Percentiles rank a stretch among this genome's conserved stretches.
Evolutionary conservation across 805 yeast genomes (phyloP).

Genomic region (Barnettozyma vustinii): DNA sequence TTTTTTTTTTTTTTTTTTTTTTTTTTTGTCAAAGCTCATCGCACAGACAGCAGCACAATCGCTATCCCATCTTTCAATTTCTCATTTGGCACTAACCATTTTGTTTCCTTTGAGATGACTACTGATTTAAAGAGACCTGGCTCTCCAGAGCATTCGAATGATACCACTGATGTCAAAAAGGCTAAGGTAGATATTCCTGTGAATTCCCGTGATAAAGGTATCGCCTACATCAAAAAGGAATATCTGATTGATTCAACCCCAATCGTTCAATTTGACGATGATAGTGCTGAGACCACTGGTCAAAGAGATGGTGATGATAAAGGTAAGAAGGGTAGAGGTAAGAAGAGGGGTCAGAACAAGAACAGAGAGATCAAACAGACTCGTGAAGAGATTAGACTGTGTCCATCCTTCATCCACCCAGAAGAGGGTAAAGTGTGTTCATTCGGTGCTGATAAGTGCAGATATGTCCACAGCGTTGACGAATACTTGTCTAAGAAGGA

Average conservation of each 20-base stretch:
- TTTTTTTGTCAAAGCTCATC: slow-evolving; percentile 3
- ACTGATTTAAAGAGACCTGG: slow-evolving; percentile 19
- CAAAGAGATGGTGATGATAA: slow-evolving; percentile 33
- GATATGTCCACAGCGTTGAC: slow-evolving; percentile 69
- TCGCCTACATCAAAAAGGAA: slow-evolving; percentile 75
- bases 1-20: too few species aligned
- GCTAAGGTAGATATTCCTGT: slow-evolving; percentile 8
- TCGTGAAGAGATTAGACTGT: slow-evolving; percentile 58
- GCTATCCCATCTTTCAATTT: background rate
- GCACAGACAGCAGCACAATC: background rate
- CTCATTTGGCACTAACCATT: too few species aligned
- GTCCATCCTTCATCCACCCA: slow-evolving; percentile 59
- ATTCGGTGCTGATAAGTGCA: slow-evolving; percentile 67
- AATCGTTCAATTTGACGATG: slow-evolving; percentile 33
- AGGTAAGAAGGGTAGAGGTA: slow-evolving; percentile 32
- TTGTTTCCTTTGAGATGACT: background rate
- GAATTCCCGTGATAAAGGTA: slow-evolving; percentile 36
- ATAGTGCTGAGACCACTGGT: slow-evolving; percentile 39
- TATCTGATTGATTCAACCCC: slow-evolving; percentile 39
- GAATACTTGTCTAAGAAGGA: slow-evolving; percentile 62
- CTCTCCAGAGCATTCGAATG: slow-evolving; percentile 8
- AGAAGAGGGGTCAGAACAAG: slow-evolving; percentile 76
- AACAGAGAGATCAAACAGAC: slow-evolving; percentile 68
- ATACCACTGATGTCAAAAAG: slow-evolving; percentile 12
- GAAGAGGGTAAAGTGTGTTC: slow-evolving; percentile 42